A percentile compares a stretch with the other conserved stretches of the same genome.
These are phyloP conservation scores for Fusarium falciforme DNA, from an alignment of 2,329 filamentous ascomycete species.

Conservation along the genomic window DNA sequence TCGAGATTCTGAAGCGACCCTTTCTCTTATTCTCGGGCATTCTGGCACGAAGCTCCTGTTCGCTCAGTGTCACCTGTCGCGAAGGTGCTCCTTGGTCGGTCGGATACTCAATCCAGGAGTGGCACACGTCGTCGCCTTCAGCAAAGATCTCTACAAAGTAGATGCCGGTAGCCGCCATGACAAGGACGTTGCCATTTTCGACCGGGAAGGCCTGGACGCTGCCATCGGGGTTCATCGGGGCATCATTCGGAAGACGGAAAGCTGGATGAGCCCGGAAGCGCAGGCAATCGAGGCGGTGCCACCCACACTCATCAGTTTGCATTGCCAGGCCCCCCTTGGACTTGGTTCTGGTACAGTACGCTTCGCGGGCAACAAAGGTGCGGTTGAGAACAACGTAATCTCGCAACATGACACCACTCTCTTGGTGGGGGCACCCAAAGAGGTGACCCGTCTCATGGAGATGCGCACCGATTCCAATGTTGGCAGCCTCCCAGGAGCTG, in stretches of 20 bases:
- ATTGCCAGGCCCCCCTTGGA: conserved; percentile 81
- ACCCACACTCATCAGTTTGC: conserved; percentile 85
- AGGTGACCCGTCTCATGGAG: conserved; percentile 91
- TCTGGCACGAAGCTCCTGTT: conserved; percentile 77
- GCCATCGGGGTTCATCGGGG: conserved; percentile 71
- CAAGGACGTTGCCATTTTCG: conserved; percentile 79
- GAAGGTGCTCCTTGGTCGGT: conserved; percentile 72
- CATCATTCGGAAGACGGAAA: conserved; percentile 85
- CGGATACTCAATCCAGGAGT: conserved; percentile 83
- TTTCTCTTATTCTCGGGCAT: conserved; percentile 80
- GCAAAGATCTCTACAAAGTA: conserved; percentile 86
- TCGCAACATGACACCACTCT: conserved; percentile 89
- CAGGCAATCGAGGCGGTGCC: conserved; percentile 90
- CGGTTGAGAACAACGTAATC: conserved; percentile 89
- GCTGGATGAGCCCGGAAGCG: conserved; percentile 92
- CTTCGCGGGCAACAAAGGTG: conserved; percentile 83
- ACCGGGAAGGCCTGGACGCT: conserved; percentile 89
- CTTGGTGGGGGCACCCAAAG: conserved; percentile 90
- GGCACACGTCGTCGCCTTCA: conserved; percentile 85
- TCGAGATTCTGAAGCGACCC: conserved; percentile 74
- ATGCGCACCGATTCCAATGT: conserved; percentile 92
- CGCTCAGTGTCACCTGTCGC: conserved; percentile 78
- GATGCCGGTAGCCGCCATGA: conserved; percentile 84
- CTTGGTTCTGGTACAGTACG: conserved; percentile 88
- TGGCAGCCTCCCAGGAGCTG: conserved; percentile 95